Conservation (phyloP, 2,329 filamentous ascomycete species). For the Pseudocercospora crystallina region DNA sequence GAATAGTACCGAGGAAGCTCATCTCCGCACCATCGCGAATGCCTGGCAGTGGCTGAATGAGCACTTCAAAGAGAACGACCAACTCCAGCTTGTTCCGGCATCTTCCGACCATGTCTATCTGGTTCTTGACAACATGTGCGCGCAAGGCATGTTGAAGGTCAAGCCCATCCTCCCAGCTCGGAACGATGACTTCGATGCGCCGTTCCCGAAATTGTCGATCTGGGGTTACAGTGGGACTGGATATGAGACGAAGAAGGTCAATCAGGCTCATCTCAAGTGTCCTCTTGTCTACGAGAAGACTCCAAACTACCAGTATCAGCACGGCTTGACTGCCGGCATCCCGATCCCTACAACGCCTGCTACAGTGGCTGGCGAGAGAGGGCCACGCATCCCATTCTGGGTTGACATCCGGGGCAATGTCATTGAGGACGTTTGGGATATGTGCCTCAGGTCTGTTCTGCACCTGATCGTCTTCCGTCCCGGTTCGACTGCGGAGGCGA, state of each 20-base stretch:
- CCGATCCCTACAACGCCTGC: conserved; percentile 26
- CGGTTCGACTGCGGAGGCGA: conserved; percentile 53
- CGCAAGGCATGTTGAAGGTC: conserved; percentile 57
- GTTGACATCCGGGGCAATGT: conserved; percentile 65
- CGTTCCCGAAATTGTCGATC: conserved; percentile 48
- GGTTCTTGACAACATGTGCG: conserved; percentile 65
- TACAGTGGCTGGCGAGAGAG: conserved; percentile 17
- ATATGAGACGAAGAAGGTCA: conserved; percentile 69
- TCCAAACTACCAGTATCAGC: conserved; percentile 56
- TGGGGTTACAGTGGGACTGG: conserved; percentile 70
- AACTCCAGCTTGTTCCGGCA: conserved; percentile 52
- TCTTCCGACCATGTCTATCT: conserved; percentile 66
- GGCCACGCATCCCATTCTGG: conserved; percentile 64
- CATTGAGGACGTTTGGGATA: conserved; percentile 63
- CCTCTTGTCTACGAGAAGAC: conserved; percentile 61
- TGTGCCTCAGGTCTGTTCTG: conserved; percentile 61
- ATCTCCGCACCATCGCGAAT: conserved; percentile 29
- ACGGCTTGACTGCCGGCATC: conserved; percentile 48
- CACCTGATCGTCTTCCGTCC: conserved; percentile 64
- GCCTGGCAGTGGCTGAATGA: conserved; percentile 25
- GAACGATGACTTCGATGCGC: conserved; percentile 48
- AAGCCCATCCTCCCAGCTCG: conserved; percentile 59
- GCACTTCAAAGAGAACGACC: conserved; percentile 38
- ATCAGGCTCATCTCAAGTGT: conserved; percentile 66
- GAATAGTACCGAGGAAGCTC: conserved; percentile 25